Evolutionary conservation across 208 protist genomes (phyloP).

Genomic region (Leptomonas pyrrhocoris): DNA sequence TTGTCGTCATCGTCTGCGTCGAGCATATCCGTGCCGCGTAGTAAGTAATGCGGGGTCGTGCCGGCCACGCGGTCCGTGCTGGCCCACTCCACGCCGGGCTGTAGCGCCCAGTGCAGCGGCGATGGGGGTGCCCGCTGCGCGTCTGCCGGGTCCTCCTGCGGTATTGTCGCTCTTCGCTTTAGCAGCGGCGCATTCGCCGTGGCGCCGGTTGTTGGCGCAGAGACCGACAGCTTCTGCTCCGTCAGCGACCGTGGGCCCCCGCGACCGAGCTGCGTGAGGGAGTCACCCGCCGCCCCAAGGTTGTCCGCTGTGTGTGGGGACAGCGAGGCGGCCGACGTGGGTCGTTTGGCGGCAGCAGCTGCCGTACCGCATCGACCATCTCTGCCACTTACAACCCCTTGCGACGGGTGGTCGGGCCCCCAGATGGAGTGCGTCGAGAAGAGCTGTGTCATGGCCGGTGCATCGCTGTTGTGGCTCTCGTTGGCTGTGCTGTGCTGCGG

Average conservation of each 20-base stretch:
- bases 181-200: background rate
- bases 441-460: background rate
- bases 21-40: constrained; percentile 22
- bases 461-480: background rate
- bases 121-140: background rate
- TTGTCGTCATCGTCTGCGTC: constrained; percentile 13
- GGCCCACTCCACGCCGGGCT: background rate
- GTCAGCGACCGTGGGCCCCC: background rate
- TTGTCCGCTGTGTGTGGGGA: too few species aligned
- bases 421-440: constrained; percentile 15
- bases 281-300: background rate
- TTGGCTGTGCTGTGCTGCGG: background rate
- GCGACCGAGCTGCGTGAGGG: background rate
- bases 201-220: too few species aligned
- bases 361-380: background rate
- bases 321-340: too few species aligned
- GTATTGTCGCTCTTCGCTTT: background rate
- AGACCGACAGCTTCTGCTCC: background rate
- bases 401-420: background rate
- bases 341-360: too few species aligned
- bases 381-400: background rate
- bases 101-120: constrained; percentile 26
- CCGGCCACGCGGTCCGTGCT: constrained; percentile 3
- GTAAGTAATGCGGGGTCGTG: constrained; percentile 18
- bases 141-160: background rate